Evolutionary conservation across 2,329 filamentous ascomycete genomes (phyloP), one percentile per base, ranked within the genome.

Genomic region (Fusarium palustre): DNA sequence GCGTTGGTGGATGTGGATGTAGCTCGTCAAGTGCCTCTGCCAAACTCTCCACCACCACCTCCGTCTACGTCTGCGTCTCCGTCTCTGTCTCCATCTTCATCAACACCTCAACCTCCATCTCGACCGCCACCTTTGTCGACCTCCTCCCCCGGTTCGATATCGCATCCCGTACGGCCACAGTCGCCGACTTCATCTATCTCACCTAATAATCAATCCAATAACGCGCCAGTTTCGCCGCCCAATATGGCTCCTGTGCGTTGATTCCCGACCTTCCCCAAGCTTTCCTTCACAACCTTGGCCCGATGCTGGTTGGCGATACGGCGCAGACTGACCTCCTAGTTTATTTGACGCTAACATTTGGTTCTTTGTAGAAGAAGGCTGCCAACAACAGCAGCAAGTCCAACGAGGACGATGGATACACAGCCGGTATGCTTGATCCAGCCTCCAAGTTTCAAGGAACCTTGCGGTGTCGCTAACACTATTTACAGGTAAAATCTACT

Each of bases 171-270:
- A 64, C 78, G 76, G 75, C 74, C 72, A 54, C 66, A 69, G 71
- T 74, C 78, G 68, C 74, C 78, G 66, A 48, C 46, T 59, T 58
- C 70, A 58, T 62, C 71, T 68, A 75, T 65, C 65, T 71, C 74
- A 59, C 60, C 75, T 56, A 71, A 70, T 66, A 56, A 57, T 57
- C 50, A 70, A 50, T 69, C 70, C 49, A 70, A 74, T 68, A 58
- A 72, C 67, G 68, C 72, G 59, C 69, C 75, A 53, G 66, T 69
- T 66, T 64, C 74, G 71, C 74, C 79, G 75, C 75, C 77, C 81
- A 85, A 80, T 74, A 88, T 88, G 86, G 82, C 85, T 81, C 81
- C 85, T 75, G 86, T 88, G 85, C 81, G 85, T 81, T 77, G 64
- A 66, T 69, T 63, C 68, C 67, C 59, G 66, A 63, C 63, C 58